A percentile compares a stretch with the other conserved stretches of the same genome.
Evolutionary conservation across 2,329 filamentous ascomycete species (phyloP).

Genomic region (Cordyceps fumosorosea): DNA sequence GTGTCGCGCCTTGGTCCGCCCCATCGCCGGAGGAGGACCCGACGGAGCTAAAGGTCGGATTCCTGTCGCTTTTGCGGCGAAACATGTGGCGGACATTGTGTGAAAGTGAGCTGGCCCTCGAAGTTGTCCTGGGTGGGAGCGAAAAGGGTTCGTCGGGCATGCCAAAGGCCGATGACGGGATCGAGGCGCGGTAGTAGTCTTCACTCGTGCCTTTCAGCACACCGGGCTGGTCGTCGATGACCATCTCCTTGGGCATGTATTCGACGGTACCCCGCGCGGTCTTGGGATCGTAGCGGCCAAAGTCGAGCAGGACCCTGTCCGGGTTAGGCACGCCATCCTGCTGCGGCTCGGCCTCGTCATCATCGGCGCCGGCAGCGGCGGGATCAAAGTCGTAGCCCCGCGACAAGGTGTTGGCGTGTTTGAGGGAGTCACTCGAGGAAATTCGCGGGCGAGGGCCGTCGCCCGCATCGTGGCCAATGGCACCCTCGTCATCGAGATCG

Average conservation of each 20-base stretch:
- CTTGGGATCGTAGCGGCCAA: constrained; percentile 3
- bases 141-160: constrained; percentile 26
- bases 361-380: not conserved
- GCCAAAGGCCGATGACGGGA: constrained; percentile 35
- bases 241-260: constrained; percentile 18
- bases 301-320: constrained; percentile 12
- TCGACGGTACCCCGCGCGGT: constrained; percentile 11
- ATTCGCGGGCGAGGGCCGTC: constrained; percentile 24
- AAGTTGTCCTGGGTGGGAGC: constrained; percentile 21
- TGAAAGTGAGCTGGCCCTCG: constrained; percentile 29
- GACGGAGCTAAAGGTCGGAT: constrained; percentile 23
- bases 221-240: constrained; percentile 22
- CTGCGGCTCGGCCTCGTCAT: not conserved
- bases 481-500: constrained; percentile 28
- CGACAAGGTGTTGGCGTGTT: constrained; percentile 23
- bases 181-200: constrained; percentile 35
- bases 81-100: constrained; percentile 31
- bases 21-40: constrained; percentile 2
- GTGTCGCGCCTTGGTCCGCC: constrained; percentile 8
- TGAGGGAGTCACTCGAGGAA: constrained; percentile 32
- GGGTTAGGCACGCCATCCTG: not conserved
- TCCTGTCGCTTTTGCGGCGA: constrained; percentile 27
- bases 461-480: constrained; percentile 16
- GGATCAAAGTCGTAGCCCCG: constrained; percentile 19
- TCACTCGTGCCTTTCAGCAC: constrained; percentile 31